These are phyloP conservation scores for Rhizopogon rudus DNA, from an alignment of 768 basidiomycete species.

Conservation along the genomic window DNA sequence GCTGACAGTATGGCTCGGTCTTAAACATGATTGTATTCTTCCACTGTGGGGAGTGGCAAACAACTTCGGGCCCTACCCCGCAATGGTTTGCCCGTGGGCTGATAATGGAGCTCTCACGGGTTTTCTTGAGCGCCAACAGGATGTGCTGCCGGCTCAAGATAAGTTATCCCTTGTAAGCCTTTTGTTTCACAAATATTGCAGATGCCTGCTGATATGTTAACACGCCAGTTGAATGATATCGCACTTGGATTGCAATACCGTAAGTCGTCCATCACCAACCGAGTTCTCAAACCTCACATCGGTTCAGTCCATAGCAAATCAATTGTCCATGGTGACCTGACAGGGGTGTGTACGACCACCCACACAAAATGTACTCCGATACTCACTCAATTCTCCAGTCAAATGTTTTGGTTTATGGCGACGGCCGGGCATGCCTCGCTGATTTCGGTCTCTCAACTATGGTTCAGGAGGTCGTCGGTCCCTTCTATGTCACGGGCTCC, in stretches of 20 bases:
- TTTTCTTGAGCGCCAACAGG: conserved; percentile 8
- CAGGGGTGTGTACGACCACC: background rate
- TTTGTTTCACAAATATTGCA: background rate
- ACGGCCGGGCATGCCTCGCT: conserved; percentile 32
- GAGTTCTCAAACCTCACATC: background rate
- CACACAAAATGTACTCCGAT: background rate
- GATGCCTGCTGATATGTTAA: background rate
- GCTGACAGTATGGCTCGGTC: conserved; percentile 13
- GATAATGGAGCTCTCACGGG: conserved; percentile 10
- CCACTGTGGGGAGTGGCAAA: conserved; percentile 11
- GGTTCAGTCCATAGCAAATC: background rate
- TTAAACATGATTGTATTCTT: conserved; percentile 15
- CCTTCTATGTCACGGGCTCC: conserved; percentile 3
- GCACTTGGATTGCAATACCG: conserved; percentile 35
- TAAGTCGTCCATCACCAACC: conserved; percentile 11
- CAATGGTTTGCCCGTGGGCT: conserved; percentile 18
- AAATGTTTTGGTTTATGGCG: conserved; percentile 29
- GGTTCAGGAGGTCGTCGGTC: conserved; percentile 26
- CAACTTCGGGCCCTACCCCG: conserved; percentile 13
- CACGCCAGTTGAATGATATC: conserved; percentile 32
- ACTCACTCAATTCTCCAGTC: background rate
- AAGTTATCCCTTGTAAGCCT: conserved; percentile 13
- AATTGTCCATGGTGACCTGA: conserved; percentile 6
- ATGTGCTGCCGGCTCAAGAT: conserved; percentile 2
- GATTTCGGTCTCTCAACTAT: conserved; percentile 41